Base-by-base conservation (phyloP, 2,329 filamentous ascomycete species). In the Coniochaeta pulveracea region DNA sequence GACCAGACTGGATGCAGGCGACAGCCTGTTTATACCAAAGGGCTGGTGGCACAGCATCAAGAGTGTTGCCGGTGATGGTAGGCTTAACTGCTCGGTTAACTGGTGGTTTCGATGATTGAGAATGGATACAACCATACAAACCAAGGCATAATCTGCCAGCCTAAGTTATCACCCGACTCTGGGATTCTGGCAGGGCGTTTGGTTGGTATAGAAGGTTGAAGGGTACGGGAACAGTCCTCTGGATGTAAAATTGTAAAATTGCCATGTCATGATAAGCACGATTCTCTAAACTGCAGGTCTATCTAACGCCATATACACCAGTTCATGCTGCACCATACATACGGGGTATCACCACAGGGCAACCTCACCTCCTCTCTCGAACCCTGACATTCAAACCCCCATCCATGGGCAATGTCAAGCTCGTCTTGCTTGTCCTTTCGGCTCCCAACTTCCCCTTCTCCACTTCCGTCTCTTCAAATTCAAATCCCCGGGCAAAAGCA, bases 31-130 rank as follows among this genome's bases (percentile, higher is more conserved):
- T 51, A 85, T 93, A 23, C 85, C 85, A 0, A 72, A 74, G 38
- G 81, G 81, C 2, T 91, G 84, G 83, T 93, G 85, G 85, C 85
- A 93, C 64, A 84, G 80, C 49, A 72, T 93, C 35, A 76, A 70
- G 48, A 81, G 83, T 24, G 46, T 66, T 28, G 74, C 71, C 22
- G 11, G 18, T 14, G 19, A 31, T 4, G 55, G 61, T 4, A 42
- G 39, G 27, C 43, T 63, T 33, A 59, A 55, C 34, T 48, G 47
- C 9, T 61, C 60, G 17, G 74, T 72, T 36, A 89, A 91, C 48
- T 88, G 82, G 81, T 88, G 81, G 81, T 86, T 85, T 41, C 68
- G 80, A 40, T 84, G 54, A 69, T 38, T n/a, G n/a, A n/a, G n/a
- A n/a, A n/a, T n/a, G n/a, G n/a, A n/a, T n/a, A n/a, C n/a, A n/a